Conservation (phyloP, 169 alveolate genomes). For the Plasmodium reichenowi region DNA sequence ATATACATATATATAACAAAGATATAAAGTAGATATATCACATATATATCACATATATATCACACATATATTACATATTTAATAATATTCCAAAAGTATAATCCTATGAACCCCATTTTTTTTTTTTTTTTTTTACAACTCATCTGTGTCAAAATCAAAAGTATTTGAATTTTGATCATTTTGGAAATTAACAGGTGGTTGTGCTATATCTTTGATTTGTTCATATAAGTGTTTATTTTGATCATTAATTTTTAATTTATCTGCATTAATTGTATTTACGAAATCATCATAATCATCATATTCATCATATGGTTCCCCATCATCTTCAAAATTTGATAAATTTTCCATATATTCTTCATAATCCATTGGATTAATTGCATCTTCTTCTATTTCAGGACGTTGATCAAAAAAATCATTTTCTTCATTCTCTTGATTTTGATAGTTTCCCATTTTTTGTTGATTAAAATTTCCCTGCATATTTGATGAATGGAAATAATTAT, state of each 20-base stretch:
- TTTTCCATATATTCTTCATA: slow-evolving; percentile 3
- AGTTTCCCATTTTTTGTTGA: not conserved
- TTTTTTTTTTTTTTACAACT: no score
- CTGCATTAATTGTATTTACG: not conserved
- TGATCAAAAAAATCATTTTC: not conserved
- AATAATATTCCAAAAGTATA: no score
- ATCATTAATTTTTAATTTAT: not conserved
- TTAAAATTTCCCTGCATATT: not conserved
- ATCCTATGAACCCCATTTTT: no score
- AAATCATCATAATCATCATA: slow-evolving; percentile 52
- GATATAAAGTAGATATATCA: no score
- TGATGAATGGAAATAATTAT: not conserved
- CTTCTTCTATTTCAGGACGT: slow-evolving; percentile 2
- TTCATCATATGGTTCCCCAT: slow-evolving; percentile 20
- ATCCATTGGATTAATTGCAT: not conserved
- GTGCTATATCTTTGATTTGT: not conserved
- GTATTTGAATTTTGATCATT: no score
- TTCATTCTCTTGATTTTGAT: not conserved
- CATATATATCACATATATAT: no score
- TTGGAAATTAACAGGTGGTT: no score
- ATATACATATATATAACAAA: no score
- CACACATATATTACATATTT: no score
- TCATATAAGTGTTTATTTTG: not conserved
- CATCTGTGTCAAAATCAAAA: no score
- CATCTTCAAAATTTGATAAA: slow-evolving; percentile 1